Evolutionary conservation across 2,329 filamentous ascomycete species (phyloP).

Genomic region (Sarocladium brachiariae): DNA sequence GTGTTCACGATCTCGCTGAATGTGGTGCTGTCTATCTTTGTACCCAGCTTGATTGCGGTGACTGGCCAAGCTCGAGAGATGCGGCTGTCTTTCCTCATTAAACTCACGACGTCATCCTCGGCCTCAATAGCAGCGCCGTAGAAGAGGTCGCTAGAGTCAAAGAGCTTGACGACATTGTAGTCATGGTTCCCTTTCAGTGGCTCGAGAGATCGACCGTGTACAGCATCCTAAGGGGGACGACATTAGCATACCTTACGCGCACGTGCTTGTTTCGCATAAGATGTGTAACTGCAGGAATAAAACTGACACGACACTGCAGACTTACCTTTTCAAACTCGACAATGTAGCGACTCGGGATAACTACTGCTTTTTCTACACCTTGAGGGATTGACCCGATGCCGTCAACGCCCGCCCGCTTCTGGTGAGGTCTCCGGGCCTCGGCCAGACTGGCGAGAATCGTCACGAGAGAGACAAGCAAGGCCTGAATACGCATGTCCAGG

Average conservation of each 20-base stretch:
- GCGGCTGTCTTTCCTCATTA: conserved; percentile 13
- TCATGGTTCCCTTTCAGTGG: not conserved
- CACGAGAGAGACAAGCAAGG: not conserved
- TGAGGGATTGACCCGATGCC: not conserved
- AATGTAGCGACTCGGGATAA: conserved; percentile 3
- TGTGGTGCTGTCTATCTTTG: not conserved
- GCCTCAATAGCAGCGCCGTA: conserved; percentile 18
- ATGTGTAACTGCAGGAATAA: too few species aligned
- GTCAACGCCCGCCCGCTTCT: not conserved
- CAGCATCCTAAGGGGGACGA: not conserved
- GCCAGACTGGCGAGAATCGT: not conserved
- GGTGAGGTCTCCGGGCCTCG: not conserved
- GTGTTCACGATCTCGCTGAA: conserved; percentile 1
- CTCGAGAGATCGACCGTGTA: not conserved
- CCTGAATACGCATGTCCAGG: not conserved
- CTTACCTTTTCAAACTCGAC: not conserved
- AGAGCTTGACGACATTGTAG: conserved; percentile 12
- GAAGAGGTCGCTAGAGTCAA: conserved; percentile 15
- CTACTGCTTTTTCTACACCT: not conserved
- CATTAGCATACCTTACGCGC: too few species aligned
- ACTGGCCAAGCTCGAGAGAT: conserved; percentile 18
- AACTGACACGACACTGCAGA: not conserved
- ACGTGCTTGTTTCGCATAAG: too few species aligned
- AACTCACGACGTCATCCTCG: conserved; percentile 11
- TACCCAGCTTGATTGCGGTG: not conserved